Percentiles rank a stretch among this genome's conserved stretches.
These are phyloP conservation scores for Penicillium sp. DNA, from an alignment of 2,329 filamentous ascomycete species.

Conservation along the genomic window DNA sequence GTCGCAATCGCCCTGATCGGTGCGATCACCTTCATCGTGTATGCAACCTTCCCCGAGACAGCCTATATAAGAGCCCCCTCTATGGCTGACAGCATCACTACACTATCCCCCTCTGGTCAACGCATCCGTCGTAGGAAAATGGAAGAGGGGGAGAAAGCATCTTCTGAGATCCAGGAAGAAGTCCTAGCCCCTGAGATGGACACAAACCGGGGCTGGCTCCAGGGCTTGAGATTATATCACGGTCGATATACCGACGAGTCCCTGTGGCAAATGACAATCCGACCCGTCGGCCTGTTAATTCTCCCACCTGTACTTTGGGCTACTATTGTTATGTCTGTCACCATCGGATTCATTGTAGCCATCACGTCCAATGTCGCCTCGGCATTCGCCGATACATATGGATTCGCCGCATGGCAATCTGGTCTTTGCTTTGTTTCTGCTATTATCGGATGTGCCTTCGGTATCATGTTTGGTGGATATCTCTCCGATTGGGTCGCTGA, in stretches of 20 bases:
- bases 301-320: conserved; percentile 20
- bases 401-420: conserved; percentile 34
- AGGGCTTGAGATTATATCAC: conserved; percentile 11
- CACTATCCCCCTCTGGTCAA: conserved; percentile 4
- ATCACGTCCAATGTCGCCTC: conserved; percentile 20
- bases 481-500: conserved; percentile 36
- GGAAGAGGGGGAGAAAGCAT: neutral
- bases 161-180: conserved; percentile 2
- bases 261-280: conserved; percentile 16
- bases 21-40: conserved; percentile 6
- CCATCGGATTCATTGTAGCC: conserved; percentile 31
- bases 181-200: neutral
- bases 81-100: neutral
- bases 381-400: conserved; percentile 23
- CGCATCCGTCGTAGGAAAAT: neutral
- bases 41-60: conserved; percentile 9
- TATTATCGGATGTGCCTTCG: conserved; percentile 24
- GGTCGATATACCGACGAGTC: conserved; percentile 36
- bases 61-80: conserved; percentile 6
- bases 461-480: conserved; percentile 53
- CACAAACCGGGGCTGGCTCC: neutral
- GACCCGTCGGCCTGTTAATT: conserved; percentile 15
- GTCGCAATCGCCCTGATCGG: conserved; percentile 12
- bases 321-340: conserved; percentile 20
- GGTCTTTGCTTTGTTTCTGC: conserved; percentile 52